Conservation (phyloP, 73 alveolate species). For the Effrenium voratum region DNA sequence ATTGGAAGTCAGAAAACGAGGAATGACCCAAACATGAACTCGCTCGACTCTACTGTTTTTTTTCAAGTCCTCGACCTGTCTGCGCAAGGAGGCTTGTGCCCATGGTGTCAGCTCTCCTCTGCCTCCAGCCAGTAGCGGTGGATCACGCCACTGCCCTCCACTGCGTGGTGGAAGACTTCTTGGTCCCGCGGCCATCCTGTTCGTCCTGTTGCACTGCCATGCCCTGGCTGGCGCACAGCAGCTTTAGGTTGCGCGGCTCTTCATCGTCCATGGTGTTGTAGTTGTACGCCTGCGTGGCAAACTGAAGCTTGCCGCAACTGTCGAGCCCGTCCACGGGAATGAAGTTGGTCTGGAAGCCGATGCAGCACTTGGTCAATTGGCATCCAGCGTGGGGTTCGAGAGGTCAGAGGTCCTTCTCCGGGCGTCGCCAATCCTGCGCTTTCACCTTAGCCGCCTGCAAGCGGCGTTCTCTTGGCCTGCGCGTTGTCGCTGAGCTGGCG, state of each 20-base stretch:
- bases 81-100: too few species aligned
- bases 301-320: constrained; percentile 26
- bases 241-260: constrained; percentile 56
- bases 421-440: too few species aligned
- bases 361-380: constrained; percentile 64
- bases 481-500: too few species aligned
- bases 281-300: constrained; percentile 85
- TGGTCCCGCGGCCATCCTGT: constrained; percentile 1
- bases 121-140: constrained; percentile 86
- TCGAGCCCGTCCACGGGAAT: constrained; percentile 23
- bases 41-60: too few species aligned
- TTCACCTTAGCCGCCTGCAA: too few species aligned
- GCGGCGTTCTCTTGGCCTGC: too few species aligned
- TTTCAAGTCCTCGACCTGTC: too few species aligned
- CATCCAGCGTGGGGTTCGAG: not conserved
- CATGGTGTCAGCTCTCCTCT: constrained; percentile 18
- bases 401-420: too few species aligned
- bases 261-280: constrained; percentile 65
- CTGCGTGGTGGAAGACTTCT: constrained; percentile 59
- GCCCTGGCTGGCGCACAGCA: constrained; percentile 79
- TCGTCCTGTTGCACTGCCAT: constrained; percentile 86
- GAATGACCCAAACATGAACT: too few species aligned
- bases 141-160: constrained; percentile 33
- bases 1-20: too few species aligned
- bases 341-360: constrained; percentile 69